Evolutionary conservation across 148 eudicot genomes (phyloP).

Genomic region (Salicornia ramosissima): DNA sequence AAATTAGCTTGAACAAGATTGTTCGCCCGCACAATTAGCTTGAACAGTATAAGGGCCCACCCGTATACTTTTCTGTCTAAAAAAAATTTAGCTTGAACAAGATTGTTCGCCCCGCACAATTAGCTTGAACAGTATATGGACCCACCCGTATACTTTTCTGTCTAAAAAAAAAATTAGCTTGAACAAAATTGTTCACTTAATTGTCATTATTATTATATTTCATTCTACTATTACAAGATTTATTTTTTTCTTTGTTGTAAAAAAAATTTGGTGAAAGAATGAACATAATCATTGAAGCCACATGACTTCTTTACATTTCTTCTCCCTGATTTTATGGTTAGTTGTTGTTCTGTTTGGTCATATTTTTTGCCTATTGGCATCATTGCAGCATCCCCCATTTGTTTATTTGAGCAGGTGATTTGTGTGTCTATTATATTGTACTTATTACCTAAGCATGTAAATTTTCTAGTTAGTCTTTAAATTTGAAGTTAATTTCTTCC

Average conservation of each 20-base stretch:
- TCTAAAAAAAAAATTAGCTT: background rate
- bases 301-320: constrained; percentile 14
- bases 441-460: background rate
- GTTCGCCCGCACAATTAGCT: no score
- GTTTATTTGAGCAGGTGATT: constrained; percentile 30
- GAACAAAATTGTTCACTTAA: background rate
- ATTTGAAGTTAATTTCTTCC: constrained; percentile 3
- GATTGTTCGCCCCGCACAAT: no score
- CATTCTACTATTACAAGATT: no score
- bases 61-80: no score
- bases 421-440: constrained; percentile 13
- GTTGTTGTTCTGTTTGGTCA: constrained; percentile 7
- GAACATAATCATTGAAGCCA: constrained; percentile 31
- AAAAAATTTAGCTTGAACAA: no score
- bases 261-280: constrained; percentile 18
- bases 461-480: constrained; percentile 11
- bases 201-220: background rate
- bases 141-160: no score
- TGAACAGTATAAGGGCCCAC: no score
- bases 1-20: background rate
- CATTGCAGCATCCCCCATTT: constrained; percentile 24
- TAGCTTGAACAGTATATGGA: no score
- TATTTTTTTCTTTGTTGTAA: constrained; percentile 3
- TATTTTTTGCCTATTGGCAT: constrained; percentile 20
- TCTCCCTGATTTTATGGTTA: constrained; percentile 17